Evolutionary conservation across 495 filamentous ascomycete genomes (phyloP), one percentile per base, ranked within the genome.

Genomic region (Choiromyces venosus): DNA sequence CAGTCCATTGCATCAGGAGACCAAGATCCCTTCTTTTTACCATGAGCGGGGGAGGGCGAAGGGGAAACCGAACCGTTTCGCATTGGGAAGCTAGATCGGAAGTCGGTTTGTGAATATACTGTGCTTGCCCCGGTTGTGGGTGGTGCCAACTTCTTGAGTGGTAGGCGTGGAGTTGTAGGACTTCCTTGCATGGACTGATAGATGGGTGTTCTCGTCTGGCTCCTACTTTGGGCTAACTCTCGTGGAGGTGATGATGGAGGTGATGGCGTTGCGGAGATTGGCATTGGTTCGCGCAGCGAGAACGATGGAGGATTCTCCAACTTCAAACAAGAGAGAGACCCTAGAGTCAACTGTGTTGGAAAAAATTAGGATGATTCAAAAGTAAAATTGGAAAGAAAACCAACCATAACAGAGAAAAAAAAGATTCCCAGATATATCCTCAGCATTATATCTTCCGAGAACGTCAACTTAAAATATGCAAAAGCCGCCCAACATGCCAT

Each of bases 1-100:
- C 78, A 80, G 77, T 80, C 78, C 78, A 80, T 80, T 44, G 69
- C 78, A 46, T 80, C 78, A 9, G 76, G 75, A 16, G 75, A 76
- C 52, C 52, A 33, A n/a, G 52, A 33, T 61, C 52, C 52, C 12
- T 61, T 61, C 25, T 61, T 61, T 61, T 33, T 61, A 29, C 16
- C 33, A 46, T 19, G 16, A 37, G n/a, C 71, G 77, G 21, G 70
- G 71, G 0, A 71, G 67, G n/a, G 78, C 72, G n/a, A 79, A 16
- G 8, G 78, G 68, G 52, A 71, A 73, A 68, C 72, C 68, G 46
- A 67, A 16, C 52, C 25, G 52, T 18, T 14, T 61, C 52, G 25
- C 25, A 61, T 61, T 61, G 52, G 29, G 52, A 61, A 61, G 25
- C 25, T 33, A 33, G 52, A 61, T 29, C 52, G 52, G 12, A 61